Base-by-base conservation (phyloP, 1,284 basidiomycete species). In the Lignosus rhinocerotis region DNA sequence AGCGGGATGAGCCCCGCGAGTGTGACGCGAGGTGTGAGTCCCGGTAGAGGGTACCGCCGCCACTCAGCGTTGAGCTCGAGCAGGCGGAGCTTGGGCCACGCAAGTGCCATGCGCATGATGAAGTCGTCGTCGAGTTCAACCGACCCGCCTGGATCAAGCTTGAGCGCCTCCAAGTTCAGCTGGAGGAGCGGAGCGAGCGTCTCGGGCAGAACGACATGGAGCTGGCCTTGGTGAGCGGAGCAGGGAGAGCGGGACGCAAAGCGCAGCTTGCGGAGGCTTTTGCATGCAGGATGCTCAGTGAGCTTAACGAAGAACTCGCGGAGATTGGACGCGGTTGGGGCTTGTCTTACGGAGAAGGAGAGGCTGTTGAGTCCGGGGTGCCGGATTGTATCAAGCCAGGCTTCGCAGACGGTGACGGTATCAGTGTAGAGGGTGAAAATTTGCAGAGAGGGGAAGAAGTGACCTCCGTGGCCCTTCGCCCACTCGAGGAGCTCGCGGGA, bases 11-110 rank as follows among this genome's bases (percentile, higher is more conserved):
- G 51, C 12, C 61, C 61, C 17, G 17, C 31, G 31, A 63, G 53
- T 16, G 55, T 60, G 21, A 60, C 53, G 38, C 43, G 50, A 1
- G 60, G 49, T 2, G 12, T 43, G 25, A 25, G 25, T 25, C 25
- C 25, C 25, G 25, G 25, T 25, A 25, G 25, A 6, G 16, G 17
- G 41, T 60, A 55, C 21, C 58, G 55, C 51, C 56, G 58, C 61
- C 58, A 60, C 34, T 58, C 52, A 6, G 57, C 55, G 31, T 53
- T 56, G 55, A 66, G 62, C 45, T 64, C 62, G 48, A 66, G 52
- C 1, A 44, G 30, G 25, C 34, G 45, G 25, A 63, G 49, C n/a
- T 41, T 36, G 19, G 58, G 61, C 61, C 61, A 60, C 11, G 61
- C 58, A 19, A 39, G 46, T 1, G 58, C 55, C 32, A 57, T 60